These are phyloP conservation scores for Botrytis fragariae DNA, from an alignment of 2,329 filamentous ascomycete genomes.

Conservation along the genomic window DNA sequence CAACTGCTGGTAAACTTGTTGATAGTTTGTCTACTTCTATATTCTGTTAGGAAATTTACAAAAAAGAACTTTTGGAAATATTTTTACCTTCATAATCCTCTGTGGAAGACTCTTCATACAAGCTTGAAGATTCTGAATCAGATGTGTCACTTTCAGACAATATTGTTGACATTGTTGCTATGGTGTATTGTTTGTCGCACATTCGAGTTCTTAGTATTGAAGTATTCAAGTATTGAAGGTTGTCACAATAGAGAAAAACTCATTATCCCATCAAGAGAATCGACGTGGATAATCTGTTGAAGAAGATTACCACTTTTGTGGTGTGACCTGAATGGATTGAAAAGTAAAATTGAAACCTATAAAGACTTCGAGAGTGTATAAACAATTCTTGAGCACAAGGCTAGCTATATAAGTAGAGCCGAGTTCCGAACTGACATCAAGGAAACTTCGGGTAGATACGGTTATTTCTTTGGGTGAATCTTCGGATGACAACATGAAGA, in stretches of 20 bases:
- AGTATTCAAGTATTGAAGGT: neutral
- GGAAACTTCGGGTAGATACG: neutral
- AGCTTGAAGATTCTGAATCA: neutral
- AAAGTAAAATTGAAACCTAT: neutral
- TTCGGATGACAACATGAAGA: neutral
- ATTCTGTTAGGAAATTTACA: neutral
- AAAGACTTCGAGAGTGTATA: neutral
- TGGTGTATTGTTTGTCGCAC: neutral
- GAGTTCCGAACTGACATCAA: neutral
- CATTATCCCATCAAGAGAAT: neutral
- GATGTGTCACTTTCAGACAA: neutral
- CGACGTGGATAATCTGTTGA: neutral
- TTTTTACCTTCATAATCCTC: neutral
- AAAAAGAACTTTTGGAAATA: neutral
- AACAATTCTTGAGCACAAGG: neutral
- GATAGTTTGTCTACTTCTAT: neutral
- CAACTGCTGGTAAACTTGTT: neutral
- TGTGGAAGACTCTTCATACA: neutral
- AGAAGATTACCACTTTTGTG: neutral
- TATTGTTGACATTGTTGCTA: neutral
- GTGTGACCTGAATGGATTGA: neutral
- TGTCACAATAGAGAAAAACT: neutral
- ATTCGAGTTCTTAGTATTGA: neutral
- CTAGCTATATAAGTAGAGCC: neutral
- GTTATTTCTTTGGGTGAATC: neutral